Evolutionary conservation across 768 basidiomycete genomes (phyloP).

Genomic region (Lactarius trivialis): DNA sequence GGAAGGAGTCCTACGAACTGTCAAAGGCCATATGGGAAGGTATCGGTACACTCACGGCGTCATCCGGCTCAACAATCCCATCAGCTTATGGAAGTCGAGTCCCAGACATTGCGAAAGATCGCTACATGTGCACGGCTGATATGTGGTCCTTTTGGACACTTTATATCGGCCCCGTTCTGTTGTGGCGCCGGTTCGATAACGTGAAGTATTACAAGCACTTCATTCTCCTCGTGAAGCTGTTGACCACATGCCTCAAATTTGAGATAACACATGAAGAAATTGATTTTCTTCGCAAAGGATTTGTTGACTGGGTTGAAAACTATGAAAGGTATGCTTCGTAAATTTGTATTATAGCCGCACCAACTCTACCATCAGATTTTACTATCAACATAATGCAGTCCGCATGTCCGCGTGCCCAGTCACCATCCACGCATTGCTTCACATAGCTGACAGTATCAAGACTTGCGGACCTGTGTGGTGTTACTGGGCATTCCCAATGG

Average conservation of each 20-base stretch:
- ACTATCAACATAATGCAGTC: slow-evolving; percentile 27
- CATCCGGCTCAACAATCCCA: not conserved
- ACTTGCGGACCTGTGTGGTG: slow-evolving; percentile 25
- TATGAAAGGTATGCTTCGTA: slow-evolving; percentile 35
- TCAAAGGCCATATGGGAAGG: not conserved
- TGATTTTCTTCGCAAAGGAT: slow-evolving; percentile 31
- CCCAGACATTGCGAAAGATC: not conserved
- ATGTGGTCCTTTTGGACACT: slow-evolving; percentile 12
- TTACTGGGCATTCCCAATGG: slow-evolving; percentile 31
- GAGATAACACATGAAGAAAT: slow-evolving; percentile 26
- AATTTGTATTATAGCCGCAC: not conserved
- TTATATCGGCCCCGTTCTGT: not conserved
- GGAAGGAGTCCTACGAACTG: not conserved
- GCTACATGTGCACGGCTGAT: slow-evolving; percentile 23
- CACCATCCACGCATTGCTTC: slow-evolving; percentile 31
- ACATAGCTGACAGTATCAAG: slow-evolving; percentile 28
- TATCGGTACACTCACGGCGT: not conserved
- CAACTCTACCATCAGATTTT: slow-evolving; percentile 14
- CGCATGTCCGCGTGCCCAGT: slow-evolving; percentile 29
- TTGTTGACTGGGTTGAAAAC: slow-evolving; percentile 37
- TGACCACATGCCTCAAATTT: not conserved
- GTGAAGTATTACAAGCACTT: slow-evolving; percentile 17
- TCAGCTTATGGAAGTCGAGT: not conserved
- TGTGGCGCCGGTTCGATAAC: not conserved
- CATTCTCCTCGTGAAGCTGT: not conserved